Evolutionary conservation across 768 basidiomycete genomes (phyloP), one percentile per base, ranked within the genome.

Genomic region (Phaffia australis): DNA sequence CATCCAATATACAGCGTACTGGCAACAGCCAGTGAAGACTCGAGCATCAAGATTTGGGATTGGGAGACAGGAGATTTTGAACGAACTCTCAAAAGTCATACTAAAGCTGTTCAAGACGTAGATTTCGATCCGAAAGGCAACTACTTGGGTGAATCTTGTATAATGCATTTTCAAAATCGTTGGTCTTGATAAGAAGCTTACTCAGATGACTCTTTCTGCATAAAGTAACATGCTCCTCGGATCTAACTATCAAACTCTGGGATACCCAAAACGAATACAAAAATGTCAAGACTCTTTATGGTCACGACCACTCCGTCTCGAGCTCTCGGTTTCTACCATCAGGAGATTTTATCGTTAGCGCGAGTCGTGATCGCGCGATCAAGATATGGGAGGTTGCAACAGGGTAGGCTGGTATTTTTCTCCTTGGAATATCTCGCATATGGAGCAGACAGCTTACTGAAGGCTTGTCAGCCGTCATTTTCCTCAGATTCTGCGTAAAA

Each of bases 31-130:
- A 89, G 88, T 71, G 89, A 90, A 73, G 91, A 94, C 74, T 81
- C 88, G 60, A 91, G 85, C 0, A 82, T 93, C 71, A 93, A 93
- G 80, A 85, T 93, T 56, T 93, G 91, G 90, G 91, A 94, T 72
- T 94, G 90, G 90, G 91, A 94, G 75, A 87, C 87, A 35, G 91
- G 91, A 51, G 90, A 93, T 71, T 87, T 91, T 75, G 91, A 94
- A 76, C 79, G 89, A 70, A 93, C 91, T 14, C 76, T 93, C 66
- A 93, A 92, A 76, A 88, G 90, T 8, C 91, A 94, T 78, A 93
- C 91, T 46, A 89, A 88, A 74, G 83, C 86, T 23, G 85, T 93
- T 32, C 84, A 83, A 74, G 91, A 92, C 77, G 84, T 88, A 63
- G 87, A 91, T 75, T 94, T 87, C 73, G 89, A 93, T 76, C 83